These are phyloP conservation scores for Friedmanniomyces simplex DNA, from an alignment of 495 filamentous ascomycete genomes.

Conservation along the genomic window DNA sequence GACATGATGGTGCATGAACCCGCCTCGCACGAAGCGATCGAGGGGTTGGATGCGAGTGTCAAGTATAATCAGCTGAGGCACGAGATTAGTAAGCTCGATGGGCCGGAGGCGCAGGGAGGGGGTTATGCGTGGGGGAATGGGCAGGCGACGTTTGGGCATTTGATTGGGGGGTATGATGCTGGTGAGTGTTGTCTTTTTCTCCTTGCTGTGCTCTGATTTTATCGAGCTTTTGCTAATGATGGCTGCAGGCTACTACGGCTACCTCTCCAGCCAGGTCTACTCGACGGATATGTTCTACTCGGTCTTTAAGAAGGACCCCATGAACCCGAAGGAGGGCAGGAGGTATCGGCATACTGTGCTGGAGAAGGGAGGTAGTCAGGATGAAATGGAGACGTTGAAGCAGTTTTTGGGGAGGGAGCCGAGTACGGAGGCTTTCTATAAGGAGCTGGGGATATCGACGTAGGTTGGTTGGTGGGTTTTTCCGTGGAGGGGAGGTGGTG, in stretches of 20 bases:
- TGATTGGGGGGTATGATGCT: constrained; percentile 62
- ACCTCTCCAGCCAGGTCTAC: constrained; percentile 58
- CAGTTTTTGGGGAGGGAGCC: constrained; percentile 65
- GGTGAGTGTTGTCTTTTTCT: too few relatives aligned
- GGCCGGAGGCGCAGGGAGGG: constrained; percentile 46
- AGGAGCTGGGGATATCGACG: constrained; percentile 49
- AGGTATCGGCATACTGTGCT: constrained; percentile 64
- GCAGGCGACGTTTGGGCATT: constrained; percentile 59
- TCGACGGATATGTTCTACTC: constrained; percentile 70
- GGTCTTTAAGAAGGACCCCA: constrained; percentile 62
- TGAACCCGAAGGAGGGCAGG: constrained; percentile 55
- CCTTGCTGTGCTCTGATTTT: background rate
- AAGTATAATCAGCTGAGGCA: constrained; percentile 34
- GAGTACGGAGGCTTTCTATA: constrained; percentile 63
- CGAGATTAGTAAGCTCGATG: constrained; percentile 54
- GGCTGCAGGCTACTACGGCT: constrained; percentile 56
- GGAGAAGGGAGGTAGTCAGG: constrained; percentile 59
- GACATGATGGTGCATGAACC: constrained; percentile 40
- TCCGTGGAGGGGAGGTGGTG: too few relatives aligned
- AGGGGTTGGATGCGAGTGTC: constrained; percentile 28
- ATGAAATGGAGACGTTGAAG: constrained; percentile 63
- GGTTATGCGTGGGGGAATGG: constrained; percentile 56
- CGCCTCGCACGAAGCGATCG: constrained; percentile 26
- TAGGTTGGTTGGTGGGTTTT: too few relatives aligned
- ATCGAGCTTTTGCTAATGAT: too few relatives aligned